Base-by-base conservation (phyloP, 2,329 filamentous ascomycete species). In the Amauroascus verrucosus region DNA sequence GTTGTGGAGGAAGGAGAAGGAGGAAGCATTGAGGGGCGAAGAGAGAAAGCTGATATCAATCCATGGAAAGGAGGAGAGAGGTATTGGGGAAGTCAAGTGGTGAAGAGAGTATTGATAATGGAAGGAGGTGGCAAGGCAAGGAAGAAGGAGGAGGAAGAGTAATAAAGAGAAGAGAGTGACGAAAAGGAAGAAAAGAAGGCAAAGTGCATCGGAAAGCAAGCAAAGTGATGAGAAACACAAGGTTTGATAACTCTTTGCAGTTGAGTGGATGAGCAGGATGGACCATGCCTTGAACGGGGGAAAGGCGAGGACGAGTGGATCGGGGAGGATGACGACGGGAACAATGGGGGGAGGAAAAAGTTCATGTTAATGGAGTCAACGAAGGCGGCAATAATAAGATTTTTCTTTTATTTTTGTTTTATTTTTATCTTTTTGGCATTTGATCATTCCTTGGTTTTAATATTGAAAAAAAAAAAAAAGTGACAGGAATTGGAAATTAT, bases 51-150 rank as follows among this genome's bases (percentile, higher is more conserved):
- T 28, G 11, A 28, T 5, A 30, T 52, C 40, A 48, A 49, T 35
- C 43, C 7, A 43, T 52, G 28, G 22, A 16, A 47, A 30, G 26
- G 44, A 35, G 6, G 14, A 33, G 32, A n/a, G 9, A n/a, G 20
- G 48, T 28, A n/a, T 30, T 54, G 33, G 48, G 52, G 28, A 44
- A 51, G 54, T 74, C 57, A 84, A 84, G 75, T 9, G 4, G 5
- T 30, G 26, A 30, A 4, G 26, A 9, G 26, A 9, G 26, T 9
- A 76, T 73, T 58, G 79, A 4, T 30, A 5, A 11, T 8, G 32
- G 72, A 53, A 67, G 60, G 71, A 59, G 69, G 70, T 38, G 6
- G 9, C 4, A 58, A 70, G 68, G 37, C 66, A 65, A 57, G 68
- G 47, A 56, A 71, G 57, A 70, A 68, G n/a, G 59, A 63, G 53